Evolutionary conservation across 2,329 filamentous ascomycete genomes (phyloP), one percentile per base, ranked within the genome.

Genomic region (Leptographium lundbergii): DNA sequence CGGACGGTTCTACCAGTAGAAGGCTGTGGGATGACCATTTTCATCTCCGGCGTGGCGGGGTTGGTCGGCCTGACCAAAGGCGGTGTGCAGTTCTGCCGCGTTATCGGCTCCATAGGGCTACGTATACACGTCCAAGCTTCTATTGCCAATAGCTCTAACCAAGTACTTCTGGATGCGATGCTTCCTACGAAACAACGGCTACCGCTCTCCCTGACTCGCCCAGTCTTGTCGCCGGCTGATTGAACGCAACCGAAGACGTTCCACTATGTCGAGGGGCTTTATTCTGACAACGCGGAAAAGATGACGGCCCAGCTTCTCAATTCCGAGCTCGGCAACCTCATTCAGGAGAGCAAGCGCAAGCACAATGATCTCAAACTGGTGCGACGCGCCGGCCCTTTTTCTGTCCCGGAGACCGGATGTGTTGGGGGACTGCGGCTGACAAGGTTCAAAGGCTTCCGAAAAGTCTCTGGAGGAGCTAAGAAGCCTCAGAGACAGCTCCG

Each of bases 281-380:
- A 7, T 13, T 11, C 4, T 62, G 61, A 17, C 29, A 22, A 48
- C 54, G 45, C 32, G 58, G 51, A 63, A 71, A 85, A 75, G 68
- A 96, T 96, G 91, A 95, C 91, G 72, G 87, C 90, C 67, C 89
- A 95, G 81, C 85, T 96, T 68, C 81, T 96, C 68, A 85, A 86
- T 69, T 86, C 88, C 60, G 91, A 96, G 81, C 82, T 96, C 71
- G 83, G 87, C 68, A 95, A 89, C 75, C 83, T 96, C 71, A 87
- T 96, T 67, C 89, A 95, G 73, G 94, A 99, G 77, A 94, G 91
- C 70, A 97, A 95, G 74, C 84, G 92, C 68, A 97, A 95, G 74
- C 87, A 96, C 72, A 84, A 87, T 66, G 94, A 97, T 67, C 79
- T 99, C 57, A 85, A 88, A 76, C 88, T 88, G 80, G 88, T 87